Evolutionary conservation across 805 yeast genomes (phyloP).

Genomic region (Maudiozyma pseudohumilis): DNA sequence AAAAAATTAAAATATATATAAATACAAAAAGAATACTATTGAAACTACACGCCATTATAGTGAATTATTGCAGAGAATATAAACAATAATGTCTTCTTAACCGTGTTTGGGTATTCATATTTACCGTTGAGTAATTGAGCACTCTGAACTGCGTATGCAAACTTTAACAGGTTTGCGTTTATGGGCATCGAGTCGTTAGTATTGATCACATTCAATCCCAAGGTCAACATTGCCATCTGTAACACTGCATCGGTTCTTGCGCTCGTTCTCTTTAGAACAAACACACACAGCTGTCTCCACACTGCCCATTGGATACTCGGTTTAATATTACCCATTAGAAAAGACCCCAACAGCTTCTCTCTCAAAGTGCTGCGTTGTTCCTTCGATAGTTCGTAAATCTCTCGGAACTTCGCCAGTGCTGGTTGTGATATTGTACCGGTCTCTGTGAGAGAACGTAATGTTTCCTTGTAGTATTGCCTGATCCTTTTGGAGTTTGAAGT

Average conservation of each 20-base stretch:
- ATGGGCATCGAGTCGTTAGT: conserved; percentile 14
- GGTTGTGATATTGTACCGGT: conserved; percentile 7
- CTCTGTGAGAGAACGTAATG: background rate
- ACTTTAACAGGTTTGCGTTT: conserved; percentile 14
- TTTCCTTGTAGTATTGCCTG: background rate
- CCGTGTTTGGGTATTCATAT: background rate
- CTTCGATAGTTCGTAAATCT: conserved; percentile 17
- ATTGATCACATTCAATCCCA: conserved; percentile 17
- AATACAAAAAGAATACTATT: background rate
- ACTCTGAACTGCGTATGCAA: conserved; percentile 8
- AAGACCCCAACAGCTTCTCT: conserved; percentile 17
- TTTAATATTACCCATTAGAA: conserved; percentile 13
- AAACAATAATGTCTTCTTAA: conserved; percentile 8
- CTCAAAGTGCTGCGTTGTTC: conserved; percentile 7
- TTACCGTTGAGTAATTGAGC: background rate
- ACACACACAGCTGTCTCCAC: conserved; percentile 17
- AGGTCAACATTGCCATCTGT: conserved; percentile 15
- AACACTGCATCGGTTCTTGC: conserved; percentile 1
- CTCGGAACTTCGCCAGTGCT: conserved; percentile 17
- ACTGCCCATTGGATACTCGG: conserved; percentile 22
- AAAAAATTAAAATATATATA: no score
- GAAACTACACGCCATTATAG: background rate
- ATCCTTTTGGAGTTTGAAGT: background rate
- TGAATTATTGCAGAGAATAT: conserved; percentile 10
- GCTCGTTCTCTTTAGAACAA: conserved; percentile 5